phyloP scores from a whole-genome alignment of 2,329 filamentous ascomycete genomes.

The Aspergillus caelatus region DNA sequence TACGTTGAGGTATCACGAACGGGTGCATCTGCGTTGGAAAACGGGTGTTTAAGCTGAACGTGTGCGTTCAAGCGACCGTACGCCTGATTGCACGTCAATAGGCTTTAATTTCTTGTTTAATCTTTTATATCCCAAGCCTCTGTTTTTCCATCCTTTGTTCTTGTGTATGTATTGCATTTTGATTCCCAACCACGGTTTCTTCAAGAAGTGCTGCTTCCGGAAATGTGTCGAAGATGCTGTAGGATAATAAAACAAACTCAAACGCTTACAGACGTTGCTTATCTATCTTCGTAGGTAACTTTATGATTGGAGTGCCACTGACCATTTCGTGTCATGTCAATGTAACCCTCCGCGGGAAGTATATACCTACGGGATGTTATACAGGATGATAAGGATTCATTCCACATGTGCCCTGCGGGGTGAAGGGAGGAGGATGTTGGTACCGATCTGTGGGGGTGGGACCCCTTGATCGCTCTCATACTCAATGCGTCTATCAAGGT shows the following conservation, averaged over 20 bases:
- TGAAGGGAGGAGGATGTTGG: neutral
- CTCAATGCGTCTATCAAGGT: neutral
- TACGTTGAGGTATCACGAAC: neutral
- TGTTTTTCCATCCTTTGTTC: neutral
- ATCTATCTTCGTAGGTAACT: neutral
- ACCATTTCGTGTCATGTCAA: neutral
- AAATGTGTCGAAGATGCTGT: neutral
- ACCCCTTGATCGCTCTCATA: neutral
- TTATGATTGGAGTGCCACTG: neutral
- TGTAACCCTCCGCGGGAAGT: neutral
- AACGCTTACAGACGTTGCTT: neutral
- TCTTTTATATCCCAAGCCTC: neutral
- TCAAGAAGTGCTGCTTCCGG: neutral
- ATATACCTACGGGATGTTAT: neutral
- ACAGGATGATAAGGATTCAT: neutral
- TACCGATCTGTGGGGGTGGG: neutral
- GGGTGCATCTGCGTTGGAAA: neutral
- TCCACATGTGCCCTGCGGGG: neutral
- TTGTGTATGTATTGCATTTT: slow-evolving; percentile 1
- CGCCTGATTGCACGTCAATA: neutral
- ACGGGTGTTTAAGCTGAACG: neutral
- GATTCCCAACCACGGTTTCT: neutral
- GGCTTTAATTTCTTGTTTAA: slow-evolving; percentile 2
- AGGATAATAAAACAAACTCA: neutral
- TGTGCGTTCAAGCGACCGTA: neutral